Base-by-base conservation (phyloP, 2,329 filamentous ascomycete species). In the Phaeomoniella chlamydospora region DNA sequence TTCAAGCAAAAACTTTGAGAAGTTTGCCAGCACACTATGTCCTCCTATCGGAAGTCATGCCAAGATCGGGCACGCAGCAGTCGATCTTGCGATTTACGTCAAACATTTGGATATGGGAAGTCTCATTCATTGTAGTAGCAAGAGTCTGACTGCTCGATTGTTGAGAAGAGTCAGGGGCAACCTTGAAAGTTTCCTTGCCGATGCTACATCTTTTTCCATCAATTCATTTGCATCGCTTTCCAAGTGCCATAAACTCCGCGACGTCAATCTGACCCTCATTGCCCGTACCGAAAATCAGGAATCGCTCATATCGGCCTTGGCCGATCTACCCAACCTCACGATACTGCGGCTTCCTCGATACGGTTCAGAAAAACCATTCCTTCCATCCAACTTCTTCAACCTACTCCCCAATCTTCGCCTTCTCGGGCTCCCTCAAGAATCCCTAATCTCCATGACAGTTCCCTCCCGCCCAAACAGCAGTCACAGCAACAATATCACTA, bases 71-170 rank as follows among this genome's bases (percentile, higher is more conserved):
- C 49, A 49, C 4, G 64, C 59, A 35, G 62, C 64, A 11, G 44
- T 67, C 29, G 50, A 55, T 29, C 45, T 65, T 14, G 64, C 66
- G 0, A 53, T 53, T n/a, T 51, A 73, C 31, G 66, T 78, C 11
- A 62, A 61, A 22, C 48, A 54, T 9, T 56, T 78, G 26, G 60
- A 75, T 45, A 59, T 78, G 51, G 59, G 61, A 9, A 44, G 51
- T 29, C 62, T 78, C 12, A 70, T 76, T 2, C 71, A 77, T 44
- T 67, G 76, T 44, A 68, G 69, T 41, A 67, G 61, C 38, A 73
- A 70, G 43, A 70, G 68, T 34, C 52, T 65, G 6, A 77, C 72
- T 1, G 68, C 72, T 14, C 63, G 72, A 18, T 51, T 77, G 5
- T 54, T 77, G 3, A 62, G 67, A 15, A 57, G 69, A 34, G 64